Base-by-base conservation (phyloP, 257 asterid species). In the Pogostemon cablin region DNA sequence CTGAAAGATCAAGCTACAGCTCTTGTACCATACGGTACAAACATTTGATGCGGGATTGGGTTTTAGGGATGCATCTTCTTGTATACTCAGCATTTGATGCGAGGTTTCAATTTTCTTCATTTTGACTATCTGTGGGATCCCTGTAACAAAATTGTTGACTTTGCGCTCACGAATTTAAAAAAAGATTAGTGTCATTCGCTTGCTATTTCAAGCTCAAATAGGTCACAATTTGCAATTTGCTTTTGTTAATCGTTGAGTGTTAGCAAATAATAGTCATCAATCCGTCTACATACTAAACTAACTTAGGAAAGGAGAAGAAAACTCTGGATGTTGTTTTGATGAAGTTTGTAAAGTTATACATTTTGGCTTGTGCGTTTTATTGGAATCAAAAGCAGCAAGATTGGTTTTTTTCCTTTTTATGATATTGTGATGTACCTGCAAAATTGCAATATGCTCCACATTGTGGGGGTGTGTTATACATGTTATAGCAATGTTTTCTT, bases 21-120 rank as follows among this genome's bases (percentile, higher is more conserved):
- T 69, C 32, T 47, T 46, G 66, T 12, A 58, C 74, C 68, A 41
- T 53, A 68, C 12, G 79, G 62, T 74, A 70, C 44, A 41, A n/a
- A 53, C 40, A 60, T 54, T 37, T 17, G 72, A 57, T 48, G 73
- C 7, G 9, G 25, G 47, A 2, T 35, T 39, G 49, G n/a, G 11
- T 32, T 60, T 35, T 43, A 39, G 44, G 11, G 15, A 57, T 6
- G 40, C 49, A 44, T 44, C 43, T 8, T 56, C 70, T 52, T 50
- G 34, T 41, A 68, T 57, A 42, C 52, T n/a, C 15, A 54, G 67
- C 37, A 42, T 40, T 53, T 44, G 49, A 54, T 35, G 43, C 46
- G 39, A 44, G n/a, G 38, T 67, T 67, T 57, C 47, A 72, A 61
- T 60, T 59, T 59, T 42, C 11, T 4, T 75, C 11, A 17, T 43